phyloP scores from a whole-genome alignment of 164 flowering plant species.

The Vitis rupestris region DNA sequence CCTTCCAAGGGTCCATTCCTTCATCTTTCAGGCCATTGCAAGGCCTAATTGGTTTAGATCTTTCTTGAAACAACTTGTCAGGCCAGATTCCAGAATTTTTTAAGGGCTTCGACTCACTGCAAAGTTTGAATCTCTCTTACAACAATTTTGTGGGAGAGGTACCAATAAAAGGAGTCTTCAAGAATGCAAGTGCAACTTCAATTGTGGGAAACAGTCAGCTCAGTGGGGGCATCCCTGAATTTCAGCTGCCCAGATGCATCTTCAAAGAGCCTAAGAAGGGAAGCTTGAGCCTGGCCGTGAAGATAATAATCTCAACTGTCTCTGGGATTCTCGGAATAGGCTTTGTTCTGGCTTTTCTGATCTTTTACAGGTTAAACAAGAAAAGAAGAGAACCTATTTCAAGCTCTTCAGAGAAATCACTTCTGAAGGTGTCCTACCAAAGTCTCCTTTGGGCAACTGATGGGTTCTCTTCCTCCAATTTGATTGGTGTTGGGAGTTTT shows the following conservation, averaged over 20 bases:
- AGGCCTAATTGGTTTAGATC: constrained; percentile 16
- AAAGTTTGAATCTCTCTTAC: constrained; percentile 29
- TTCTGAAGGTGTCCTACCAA: background rate
- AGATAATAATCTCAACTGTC: background rate
- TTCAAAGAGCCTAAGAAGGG: background rate
- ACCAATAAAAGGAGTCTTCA: background rate
- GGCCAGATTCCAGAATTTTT: constrained; percentile 29
- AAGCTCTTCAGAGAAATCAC: background rate
- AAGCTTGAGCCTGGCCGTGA: too few relatives aligned
- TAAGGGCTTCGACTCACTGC: constrained; percentile 8
- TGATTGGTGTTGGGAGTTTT: constrained; percentile 1
- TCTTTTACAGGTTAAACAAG: background rate
- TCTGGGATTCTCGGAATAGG: background rate
- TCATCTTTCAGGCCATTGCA: constrained; percentile 13
- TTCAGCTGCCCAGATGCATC: background rate
- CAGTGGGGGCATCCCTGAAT: background rate
- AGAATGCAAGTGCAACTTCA: constrained; percentile 1
- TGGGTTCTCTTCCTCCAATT: constrained; percentile 2
- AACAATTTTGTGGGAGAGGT: constrained; percentile 21
- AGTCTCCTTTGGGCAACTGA: background rate
- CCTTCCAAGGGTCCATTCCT: constrained; percentile 27
- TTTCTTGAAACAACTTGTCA: constrained; percentile 31
- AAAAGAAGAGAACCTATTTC: background rate
- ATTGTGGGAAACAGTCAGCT: constrained; percentile 1
- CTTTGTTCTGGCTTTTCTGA: background rate